Conservation (phyloP, 177 flowering plant species). For the Vitis hybrid region DNA sequence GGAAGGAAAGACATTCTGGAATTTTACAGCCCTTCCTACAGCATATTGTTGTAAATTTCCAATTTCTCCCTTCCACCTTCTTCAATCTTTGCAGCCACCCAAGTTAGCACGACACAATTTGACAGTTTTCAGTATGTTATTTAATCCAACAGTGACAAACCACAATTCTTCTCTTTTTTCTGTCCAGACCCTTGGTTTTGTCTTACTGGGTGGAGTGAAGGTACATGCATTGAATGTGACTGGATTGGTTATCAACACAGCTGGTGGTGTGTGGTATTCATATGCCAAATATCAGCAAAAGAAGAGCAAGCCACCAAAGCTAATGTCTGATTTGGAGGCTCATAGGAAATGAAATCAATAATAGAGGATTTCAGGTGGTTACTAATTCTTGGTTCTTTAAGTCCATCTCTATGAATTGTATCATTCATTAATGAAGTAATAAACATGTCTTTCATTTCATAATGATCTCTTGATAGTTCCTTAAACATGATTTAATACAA, state of each 20-base stretch:
- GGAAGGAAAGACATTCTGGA: not conserved
- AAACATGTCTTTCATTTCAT: too few relatives aligned
- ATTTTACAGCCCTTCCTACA: too few relatives aligned
- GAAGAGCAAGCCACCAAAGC: slow-evolving; percentile 56
- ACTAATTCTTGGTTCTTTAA: not conserved
- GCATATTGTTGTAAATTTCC: too few relatives aligned
- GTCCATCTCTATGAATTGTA: not conserved
- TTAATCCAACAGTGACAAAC: too few relatives aligned
- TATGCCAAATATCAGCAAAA: slow-evolving; percentile 85
- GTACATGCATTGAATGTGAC: slow-evolving; percentile 82
- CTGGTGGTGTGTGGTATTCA: slow-evolving; percentile 98
- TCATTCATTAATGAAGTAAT: too few relatives aligned
- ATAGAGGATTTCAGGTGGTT: not conserved
- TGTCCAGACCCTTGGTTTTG: slow-evolving; percentile 82
- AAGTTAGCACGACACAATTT: too few relatives aligned
- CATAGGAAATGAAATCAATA: slow-evolving; percentile 36
- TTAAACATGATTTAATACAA: too few relatives aligned
- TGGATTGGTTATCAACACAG: slow-evolving; percentile 87
- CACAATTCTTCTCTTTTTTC: not conserved
- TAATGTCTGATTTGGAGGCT: slow-evolving; percentile 57
- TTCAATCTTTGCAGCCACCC: too few relatives aligned
- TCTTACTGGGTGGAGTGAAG: slow-evolving; percentile 89
- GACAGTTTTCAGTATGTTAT: too few relatives aligned
- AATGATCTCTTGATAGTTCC: too few relatives aligned
- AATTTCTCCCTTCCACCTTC: too few relatives aligned